A percentile compares a stretch with the other conserved stretches of the same genome.
Evolutionary conservation across 2,329 filamentous ascomycete genomes (phyloP).

Genomic region (Exophiala sp.): DNA sequence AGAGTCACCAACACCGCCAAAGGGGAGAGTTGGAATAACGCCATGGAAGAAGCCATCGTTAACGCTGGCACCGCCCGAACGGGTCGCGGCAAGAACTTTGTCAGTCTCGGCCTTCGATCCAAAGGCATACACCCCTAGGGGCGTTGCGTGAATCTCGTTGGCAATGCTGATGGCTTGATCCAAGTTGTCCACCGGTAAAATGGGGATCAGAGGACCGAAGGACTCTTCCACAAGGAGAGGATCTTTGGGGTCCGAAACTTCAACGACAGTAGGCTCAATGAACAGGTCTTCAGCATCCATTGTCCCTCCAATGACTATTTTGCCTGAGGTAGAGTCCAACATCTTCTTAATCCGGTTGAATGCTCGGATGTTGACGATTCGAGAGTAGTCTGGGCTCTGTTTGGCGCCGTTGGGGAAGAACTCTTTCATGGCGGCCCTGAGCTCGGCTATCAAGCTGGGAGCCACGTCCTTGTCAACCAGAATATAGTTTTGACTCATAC

Average conservation of each 20-base stretch:
- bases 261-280: constrained; percentile 90
- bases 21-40: constrained; percentile 63
- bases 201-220: constrained; percentile 86
- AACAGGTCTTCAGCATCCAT: constrained; percentile 74
- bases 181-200: constrained; percentile 71
- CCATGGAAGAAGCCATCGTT: constrained; percentile 63
- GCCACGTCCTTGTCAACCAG: constrained; percentile 72
- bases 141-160: constrained; percentile 74
- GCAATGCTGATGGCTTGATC: constrained; percentile 79
- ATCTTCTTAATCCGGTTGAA: constrained; percentile 82
- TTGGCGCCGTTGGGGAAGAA: constrained; percentile 81
- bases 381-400: constrained; percentile 68
- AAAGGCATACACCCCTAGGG: constrained; percentile 78
- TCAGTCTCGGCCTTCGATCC: constrained; percentile 72
- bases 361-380: constrained; percentile 73
- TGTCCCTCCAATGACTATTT: constrained; percentile 79
- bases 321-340: constrained; percentile 76
- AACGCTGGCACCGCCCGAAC: constrained; percentile 59
- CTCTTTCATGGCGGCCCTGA: constrained; percentile 64
- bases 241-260: constrained; percentile 69
- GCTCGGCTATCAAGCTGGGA: constrained; percentile 63
- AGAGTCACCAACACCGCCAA: constrained; percentile 76
- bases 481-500: constrained; percentile 87
- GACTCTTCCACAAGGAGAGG: constrained; percentile 75
- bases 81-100: constrained; percentile 58